These are phyloP conservation scores for Penicillium malachiteum DNA, from an alignment of 495 filamentous ascomycete genomes.

Conservation along the genomic window DNA sequence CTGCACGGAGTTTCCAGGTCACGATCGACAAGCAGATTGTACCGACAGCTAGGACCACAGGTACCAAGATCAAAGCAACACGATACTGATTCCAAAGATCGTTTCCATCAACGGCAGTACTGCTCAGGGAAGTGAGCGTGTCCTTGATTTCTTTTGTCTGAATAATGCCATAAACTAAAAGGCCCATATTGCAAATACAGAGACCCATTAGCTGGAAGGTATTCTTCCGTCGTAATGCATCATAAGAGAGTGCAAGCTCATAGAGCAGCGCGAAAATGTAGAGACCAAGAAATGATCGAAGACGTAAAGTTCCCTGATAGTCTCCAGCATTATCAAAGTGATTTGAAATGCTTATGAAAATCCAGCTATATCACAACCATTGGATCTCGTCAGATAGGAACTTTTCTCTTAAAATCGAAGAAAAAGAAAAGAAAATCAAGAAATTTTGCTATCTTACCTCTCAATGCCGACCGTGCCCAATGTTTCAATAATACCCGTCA, in stretches of 20 bases:
- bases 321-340: constrained; percentile 10
- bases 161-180: constrained; percentile 20
- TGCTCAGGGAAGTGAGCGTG: constrained; percentile 9
- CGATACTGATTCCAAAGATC: constrained; percentile 6
- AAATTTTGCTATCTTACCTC: constrained; percentile 3
- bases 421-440: background rate
- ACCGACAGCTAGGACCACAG: constrained; percentile 16
- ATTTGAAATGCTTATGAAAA: constrained; percentile 18
- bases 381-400: background rate
- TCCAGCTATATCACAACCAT: constrained; percentile 17
- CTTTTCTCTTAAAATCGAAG: background rate
- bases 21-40: constrained; percentile 16
- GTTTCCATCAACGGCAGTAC: background rate
- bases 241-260: constrained; percentile 21
- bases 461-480: constrained; percentile 17
- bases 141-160: constrained; percentile 20
- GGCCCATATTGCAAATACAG: constrained; percentile 21
- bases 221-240: constrained; percentile 23
- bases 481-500: constrained; percentile 18
- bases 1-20: constrained; percentile 21
- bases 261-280: constrained; percentile 26
- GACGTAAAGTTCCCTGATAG: constrained; percentile 9
- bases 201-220: constrained; percentile 22
- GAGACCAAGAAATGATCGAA: constrained; percentile 22
- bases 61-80: constrained; percentile 20